Evolutionary conservation across 805 yeast species (phyloP).

Genomic region (Candida montana): DNA sequence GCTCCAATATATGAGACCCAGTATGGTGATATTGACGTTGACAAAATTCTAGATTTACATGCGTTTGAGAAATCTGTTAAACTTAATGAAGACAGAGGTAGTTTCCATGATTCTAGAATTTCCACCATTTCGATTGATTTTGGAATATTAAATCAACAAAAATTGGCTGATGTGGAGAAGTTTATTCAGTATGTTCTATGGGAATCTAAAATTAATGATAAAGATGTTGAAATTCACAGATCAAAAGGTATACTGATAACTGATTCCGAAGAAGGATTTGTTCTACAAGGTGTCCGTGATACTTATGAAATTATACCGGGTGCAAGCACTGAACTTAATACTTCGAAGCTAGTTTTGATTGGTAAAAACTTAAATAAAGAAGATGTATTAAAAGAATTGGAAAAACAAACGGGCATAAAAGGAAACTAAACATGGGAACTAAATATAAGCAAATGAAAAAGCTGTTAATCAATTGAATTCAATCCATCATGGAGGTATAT

Average conservation of each 20-base stretch:
- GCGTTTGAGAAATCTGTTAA: conserved; percentile 55
- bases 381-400: conserved; percentile 31
- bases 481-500: conserved; percentile 25
- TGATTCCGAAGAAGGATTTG: conserved; percentile 25
- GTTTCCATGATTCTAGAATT: conserved; percentile 47
- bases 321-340: conserved; percentile 29
- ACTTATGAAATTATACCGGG: conserved; percentile 74
- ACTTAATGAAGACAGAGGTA: conserved; percentile 21
- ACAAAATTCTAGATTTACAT: conserved; percentile 66
- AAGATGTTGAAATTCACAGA: conserved; percentile 66
- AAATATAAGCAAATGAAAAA: too few species aligned
- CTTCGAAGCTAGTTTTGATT: conserved; percentile 65
- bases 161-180: conserved; percentile 44
- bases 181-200: conserved; percentile 73
- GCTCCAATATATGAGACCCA: conserved; percentile 65
- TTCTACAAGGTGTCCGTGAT: conserved; percentile 85
- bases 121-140: conserved; percentile 49
- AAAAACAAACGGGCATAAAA: conserved; percentile 15
- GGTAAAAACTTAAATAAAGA: conserved; percentile 54
- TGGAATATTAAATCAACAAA: conserved; percentile 27
- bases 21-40: conserved; percentile 70
- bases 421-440: background rate
- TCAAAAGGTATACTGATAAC: conserved; percentile 67
- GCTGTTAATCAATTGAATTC: background rate
- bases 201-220: conserved; percentile 49